These are phyloP conservation scores for Zoysia matrella DNA, from an alignment of 202 grass and related monocot species.

Conservation along the genomic window DNA sequence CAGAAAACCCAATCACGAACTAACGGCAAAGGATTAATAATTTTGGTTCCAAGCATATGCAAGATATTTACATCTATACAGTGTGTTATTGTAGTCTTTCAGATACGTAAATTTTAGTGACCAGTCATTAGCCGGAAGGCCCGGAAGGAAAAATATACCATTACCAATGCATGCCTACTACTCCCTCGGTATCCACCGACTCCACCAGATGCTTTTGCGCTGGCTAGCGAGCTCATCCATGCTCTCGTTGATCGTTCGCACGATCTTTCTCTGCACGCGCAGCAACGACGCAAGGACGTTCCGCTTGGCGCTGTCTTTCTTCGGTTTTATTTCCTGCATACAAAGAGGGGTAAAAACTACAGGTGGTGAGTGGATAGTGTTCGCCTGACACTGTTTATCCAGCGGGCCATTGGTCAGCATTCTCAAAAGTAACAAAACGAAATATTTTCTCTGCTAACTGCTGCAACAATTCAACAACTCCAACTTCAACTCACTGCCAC, in stretches of 20 bases:
- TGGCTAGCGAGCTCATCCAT: slow-evolving; percentile 70
- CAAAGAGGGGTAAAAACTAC: background rate
- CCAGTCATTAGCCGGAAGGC: slow-evolving; percentile 12
- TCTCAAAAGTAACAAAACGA: background rate
- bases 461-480: slow-evolving; percentile 7
- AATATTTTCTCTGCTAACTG: slow-evolving; percentile 13
- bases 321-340: slow-evolving; percentile 81
- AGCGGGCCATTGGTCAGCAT: background rate
- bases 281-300: slow-evolving; percentile 80
- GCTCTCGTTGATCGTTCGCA: slow-evolving; percentile 82
- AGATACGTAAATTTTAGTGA: slow-evolving; percentile 38
- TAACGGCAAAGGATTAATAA: background rate
- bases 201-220: slow-evolving; percentile 98
- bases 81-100: slow-evolving; percentile 19
- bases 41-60: background rate
- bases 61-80: slow-evolving; percentile 57
- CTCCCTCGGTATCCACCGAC: slow-evolving; percentile 95
- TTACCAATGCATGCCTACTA: slow-evolving; percentile 52
- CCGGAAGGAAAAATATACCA: background rate
- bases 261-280: slow-evolving; percentile 81
- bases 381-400: background rate
- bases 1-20: background rate
- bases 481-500: background rate
- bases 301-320: slow-evolving; percentile 64
- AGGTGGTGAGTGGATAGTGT: slow-evolving; percentile 16